Base-by-base conservation (phyloP, 768 basidiomycete species). In the Boletus fagicola region DNA sequence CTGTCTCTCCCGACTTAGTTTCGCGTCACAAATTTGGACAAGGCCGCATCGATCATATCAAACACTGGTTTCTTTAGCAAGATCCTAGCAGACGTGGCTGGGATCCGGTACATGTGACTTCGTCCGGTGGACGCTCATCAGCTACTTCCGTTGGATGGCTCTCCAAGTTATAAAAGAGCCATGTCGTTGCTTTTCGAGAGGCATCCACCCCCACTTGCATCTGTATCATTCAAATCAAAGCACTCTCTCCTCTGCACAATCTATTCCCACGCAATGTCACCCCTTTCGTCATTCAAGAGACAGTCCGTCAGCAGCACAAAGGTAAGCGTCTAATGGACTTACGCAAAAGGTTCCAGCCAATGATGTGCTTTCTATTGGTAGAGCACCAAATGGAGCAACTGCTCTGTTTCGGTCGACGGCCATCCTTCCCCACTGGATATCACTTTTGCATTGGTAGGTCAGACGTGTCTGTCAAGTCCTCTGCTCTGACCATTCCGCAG, bases 281-380 rank as follows among this genome's bases (percentile, higher is more conserved):
- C 68, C 22, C 49, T 68, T 16, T 49, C 43, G 11, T 58, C 59
- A 7, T 52, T 70, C 49, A 70, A 60, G 58, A 70, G 68, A 52
- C 56, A 54, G 40, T 70, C 67, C 39, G 15, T 60, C 10, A 26
- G 33, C 10, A 70, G 63, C 56, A 53, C 45, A 7, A 69, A 59
- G 62, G 66, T 69, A 50, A 42, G 59, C 49, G 2, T 30, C 20
- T 44, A 16, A 54, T 35, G 9, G n/a, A 42, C 4, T 42, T 5
- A 28, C 35, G 12, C 39, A 33, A 22, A 26, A 30, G 13, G 4
- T 8, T 31, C 13, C 38, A 26, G 10, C 46, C 3, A 36, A 39
- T 42, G 22, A 6, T 28, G 5, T 54, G 11, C 33, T 53, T 49
- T 12, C 18, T 22, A 40, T 51, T 53, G 38, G 44, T 50, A 68